Conservation (phyloP, 768 basidiomycete species). For the Rhodosporidiobolus sp. region DNA sequence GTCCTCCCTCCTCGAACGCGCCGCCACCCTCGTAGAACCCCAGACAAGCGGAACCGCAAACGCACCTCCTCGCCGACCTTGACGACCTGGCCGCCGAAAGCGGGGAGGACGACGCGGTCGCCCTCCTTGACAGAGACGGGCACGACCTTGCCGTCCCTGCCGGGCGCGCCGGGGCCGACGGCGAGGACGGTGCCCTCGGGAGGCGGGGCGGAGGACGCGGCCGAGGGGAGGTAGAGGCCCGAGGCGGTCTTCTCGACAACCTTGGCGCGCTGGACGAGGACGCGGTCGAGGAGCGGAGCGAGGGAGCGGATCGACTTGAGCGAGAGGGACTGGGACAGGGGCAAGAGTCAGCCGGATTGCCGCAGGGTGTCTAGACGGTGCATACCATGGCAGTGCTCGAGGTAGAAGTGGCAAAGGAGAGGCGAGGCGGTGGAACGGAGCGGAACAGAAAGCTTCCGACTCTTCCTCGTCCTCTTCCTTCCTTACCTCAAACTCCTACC, state of each 20-base stretch:
- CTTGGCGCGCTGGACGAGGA: slow-evolving; percentile 96
- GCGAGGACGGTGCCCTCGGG: slow-evolving; percentile 97
- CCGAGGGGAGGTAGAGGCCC: slow-evolving; percentile 92
- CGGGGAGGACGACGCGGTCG: slow-evolving; percentile 87
- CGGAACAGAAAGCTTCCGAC: neutral
- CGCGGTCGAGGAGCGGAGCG: slow-evolving; percentile 88
- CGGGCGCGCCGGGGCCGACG: slow-evolving; percentile 87
- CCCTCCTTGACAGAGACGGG: slow-evolving; percentile 78
- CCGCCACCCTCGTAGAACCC: neutral
- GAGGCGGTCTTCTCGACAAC: slow-evolving; percentile 98
- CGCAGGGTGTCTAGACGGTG: neutral
- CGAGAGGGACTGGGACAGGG: slow-evolving; percentile 34
- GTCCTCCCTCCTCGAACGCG: neutral
- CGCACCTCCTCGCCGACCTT: slow-evolving; percentile 94
- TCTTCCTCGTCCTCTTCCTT: neutral
- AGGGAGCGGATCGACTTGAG: slow-evolving; percentile 89
- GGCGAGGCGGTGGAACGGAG: neutral
- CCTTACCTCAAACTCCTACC: neutral
- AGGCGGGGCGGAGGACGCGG: slow-evolving; percentile 76
- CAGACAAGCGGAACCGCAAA: neutral
- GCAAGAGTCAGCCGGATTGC: neutral
- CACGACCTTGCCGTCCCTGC: slow-evolving; percentile 74
- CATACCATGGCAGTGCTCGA: slow-evolving; percentile 7
- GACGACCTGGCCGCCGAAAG: slow-evolving; percentile 93
- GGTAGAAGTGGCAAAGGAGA: neutral